Evolutionary conservation across 164 flowering plant species (phyloP), one percentile per base, ranked within the genome.

Genomic region (Chimonanthus praecox): DNA sequence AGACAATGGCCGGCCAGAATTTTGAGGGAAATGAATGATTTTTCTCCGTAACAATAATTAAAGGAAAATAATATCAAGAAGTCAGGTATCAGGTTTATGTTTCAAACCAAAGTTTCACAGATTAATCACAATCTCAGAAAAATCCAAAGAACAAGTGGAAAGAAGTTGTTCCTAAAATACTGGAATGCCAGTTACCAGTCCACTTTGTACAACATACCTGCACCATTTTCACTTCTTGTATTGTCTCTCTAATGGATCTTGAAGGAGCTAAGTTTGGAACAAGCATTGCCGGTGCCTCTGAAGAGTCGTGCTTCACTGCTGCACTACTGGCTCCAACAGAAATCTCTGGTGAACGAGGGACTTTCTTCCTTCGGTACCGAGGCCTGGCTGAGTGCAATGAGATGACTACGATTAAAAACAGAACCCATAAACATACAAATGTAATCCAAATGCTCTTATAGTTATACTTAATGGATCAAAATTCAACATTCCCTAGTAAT

Each of bases 141-240:
- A 47, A 63, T 68, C 48, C 6, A 15, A 3, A 15, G 10, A 73
- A 48, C 13, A 2, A 16, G 45, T 67, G 64, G 49, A 54, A 10
- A 11, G 16, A 54, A 54, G 16, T 9, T 54, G 60, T 3, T 54
- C 60, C 4, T 54, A 10, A 6, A 11, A n/a, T 10, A 54, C 60
- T 54, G 60, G 60, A 9, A 54, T 54, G 10, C 16, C 11, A 54
- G 13, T 1, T 33, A 33, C 33, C 33, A 33, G 33, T 33, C 33
- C 33, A 33, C 33, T 33, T 33, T 33, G 33, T 33, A 33, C 33
- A 47, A 58, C 77, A 66, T 66, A 94, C 98, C 97, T 94, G 98
- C 69, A 94, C 88, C 90, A 92, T 83, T 82, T 87, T 85, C 73
- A 94, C 97, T 83, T 94, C 97, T 64, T 89, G 90, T 80, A 94